Conservation (phyloP, 163 green algal species). For the Scenedesmus sp. region DNA sequence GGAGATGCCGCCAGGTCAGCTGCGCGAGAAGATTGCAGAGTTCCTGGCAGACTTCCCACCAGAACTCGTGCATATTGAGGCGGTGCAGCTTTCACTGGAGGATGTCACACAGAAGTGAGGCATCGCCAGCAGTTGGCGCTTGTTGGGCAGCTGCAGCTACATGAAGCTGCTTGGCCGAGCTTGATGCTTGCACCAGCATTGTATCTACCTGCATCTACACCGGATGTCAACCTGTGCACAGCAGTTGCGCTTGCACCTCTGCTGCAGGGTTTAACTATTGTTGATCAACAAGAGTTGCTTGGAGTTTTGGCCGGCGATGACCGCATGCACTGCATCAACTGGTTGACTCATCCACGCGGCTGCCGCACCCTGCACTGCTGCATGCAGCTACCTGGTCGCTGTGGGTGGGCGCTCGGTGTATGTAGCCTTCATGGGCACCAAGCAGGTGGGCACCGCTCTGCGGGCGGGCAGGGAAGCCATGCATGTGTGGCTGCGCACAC, state of each 20-base stretch:
- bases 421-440: slow-evolving; percentile 87
- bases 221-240: no score
- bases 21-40: slow-evolving; percentile 53
- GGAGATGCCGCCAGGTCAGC: slow-evolving; percentile 60
- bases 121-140: not conserved
- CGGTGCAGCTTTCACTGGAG: slow-evolving; percentile 68
- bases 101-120: slow-evolving; percentile 72
- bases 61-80: slow-evolving; percentile 65
- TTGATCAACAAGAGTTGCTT: no score
- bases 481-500: no score
- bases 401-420: slow-evolving; percentile 68
- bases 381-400: slow-evolving; percentile 79
- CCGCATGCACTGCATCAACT: no score
- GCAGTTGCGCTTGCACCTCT: no score
- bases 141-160: not conserved
- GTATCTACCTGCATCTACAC: not conserved
- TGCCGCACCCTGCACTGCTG: not conserved
- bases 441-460: slow-evolving; percentile 55
- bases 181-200: not conserved
- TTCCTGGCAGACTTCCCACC: slow-evolving; percentile 67
- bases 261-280: no score
- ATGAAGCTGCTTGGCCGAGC: not conserved
- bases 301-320: no score
- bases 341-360: no score
- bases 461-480: not conserved